Conservation (phyloP, 768 basidiomycete genomes). For the Panaeolus cyanescens region DNA sequence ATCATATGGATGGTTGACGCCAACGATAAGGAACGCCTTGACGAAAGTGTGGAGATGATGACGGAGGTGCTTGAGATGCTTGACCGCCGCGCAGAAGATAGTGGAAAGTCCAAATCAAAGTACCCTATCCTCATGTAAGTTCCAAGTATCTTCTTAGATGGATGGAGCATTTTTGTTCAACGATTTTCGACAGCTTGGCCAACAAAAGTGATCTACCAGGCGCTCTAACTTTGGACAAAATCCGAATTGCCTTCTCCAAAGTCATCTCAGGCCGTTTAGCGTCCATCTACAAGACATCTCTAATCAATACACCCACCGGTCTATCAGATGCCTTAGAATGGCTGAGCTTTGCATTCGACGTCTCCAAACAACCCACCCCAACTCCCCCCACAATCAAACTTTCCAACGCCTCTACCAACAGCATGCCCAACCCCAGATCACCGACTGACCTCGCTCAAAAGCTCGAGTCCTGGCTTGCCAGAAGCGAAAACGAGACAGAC, state of each 20-base stretch:
- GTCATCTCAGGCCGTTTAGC: conserved; percentile 26
- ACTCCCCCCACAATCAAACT: background rate
- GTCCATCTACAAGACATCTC: conserved; percentile 27
- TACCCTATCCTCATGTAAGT: conserved; percentile 36
- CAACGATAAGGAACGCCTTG: conserved; percentile 47
- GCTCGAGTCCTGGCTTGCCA: conserved; percentile 36
- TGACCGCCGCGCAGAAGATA: conserved; percentile 3
- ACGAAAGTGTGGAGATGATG: conserved; percentile 54
- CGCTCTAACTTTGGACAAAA: conserved; percentile 47
- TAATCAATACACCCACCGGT: conserved; percentile 19
- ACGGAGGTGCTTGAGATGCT: conserved; percentile 33
- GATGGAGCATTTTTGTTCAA: no score
- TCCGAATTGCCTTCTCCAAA: conserved; percentile 33
- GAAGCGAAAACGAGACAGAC: conserved; percentile 18
- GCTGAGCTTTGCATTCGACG: conserved; percentile 32
- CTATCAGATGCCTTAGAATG: conserved; percentile 41
- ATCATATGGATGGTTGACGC: conserved; percentile 71
- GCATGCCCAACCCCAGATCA: conserved; percentile 16
- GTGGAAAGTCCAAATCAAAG: conserved; percentile 10
- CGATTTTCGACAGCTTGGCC: conserved; percentile 38
- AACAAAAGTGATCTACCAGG: conserved; percentile 65
- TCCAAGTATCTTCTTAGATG: no score
- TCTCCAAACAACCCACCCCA: conserved; percentile 12
- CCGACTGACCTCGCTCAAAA: conserved; percentile 27
- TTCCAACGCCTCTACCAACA: background rate